Percentiles rank a stretch among this genome's conserved stretches.
These are phyloP conservation scores for Aspergillus pseudoviridinutans DNA, from an alignment of 2,329 filamentous ascomycete species.

Conservation along the genomic window DNA sequence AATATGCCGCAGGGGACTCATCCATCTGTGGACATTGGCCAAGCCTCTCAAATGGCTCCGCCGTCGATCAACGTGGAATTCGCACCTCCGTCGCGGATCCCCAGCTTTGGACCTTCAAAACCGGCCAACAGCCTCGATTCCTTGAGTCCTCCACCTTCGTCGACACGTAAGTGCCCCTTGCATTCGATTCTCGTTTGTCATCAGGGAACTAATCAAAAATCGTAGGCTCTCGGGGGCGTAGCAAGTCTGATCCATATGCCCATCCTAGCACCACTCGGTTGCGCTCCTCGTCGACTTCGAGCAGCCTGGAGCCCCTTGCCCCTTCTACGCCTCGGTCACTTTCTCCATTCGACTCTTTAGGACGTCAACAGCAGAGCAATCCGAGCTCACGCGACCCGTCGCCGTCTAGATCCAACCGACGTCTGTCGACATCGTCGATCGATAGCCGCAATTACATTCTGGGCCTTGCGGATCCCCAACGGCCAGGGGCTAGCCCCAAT, in stretches of 20 bases:
- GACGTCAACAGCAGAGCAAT: constrained; percentile 34
- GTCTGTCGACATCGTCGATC: constrained; percentile 45
- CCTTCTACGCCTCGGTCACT: constrained; percentile 39
- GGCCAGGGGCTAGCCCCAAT: constrained; percentile 60
- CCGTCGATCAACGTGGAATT: constrained; percentile 93
- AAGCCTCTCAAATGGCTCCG: constrained; percentile 74
- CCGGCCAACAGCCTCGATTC: constrained; percentile 68
- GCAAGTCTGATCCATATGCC: constrained; percentile 59
- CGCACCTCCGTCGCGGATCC: constrained; percentile 68
- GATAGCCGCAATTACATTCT: constrained; percentile 74
- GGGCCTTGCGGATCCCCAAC: constrained; percentile 82
- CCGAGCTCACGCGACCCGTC: constrained; percentile 44
- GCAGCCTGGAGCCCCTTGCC: constrained; percentile 29
- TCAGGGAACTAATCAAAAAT: constrained; percentile 5
- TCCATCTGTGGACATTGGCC: constrained; percentile 58
- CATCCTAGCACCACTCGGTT: constrained; percentile 40
- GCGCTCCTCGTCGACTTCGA: constrained; percentile 32
- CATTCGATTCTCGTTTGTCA: neutral
- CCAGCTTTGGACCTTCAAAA: constrained; percentile 64
- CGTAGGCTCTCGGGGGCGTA: constrained; percentile 53
- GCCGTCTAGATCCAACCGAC: constrained; percentile 40
- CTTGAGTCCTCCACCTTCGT: constrained; percentile 79
- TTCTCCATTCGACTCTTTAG: constrained; percentile 38
- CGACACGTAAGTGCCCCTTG: constrained; percentile 43
- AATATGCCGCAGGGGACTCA: constrained; percentile 42